Conservation (phyloP, 2,329 filamentous ascomycete genomes). For the Lachnellula arida region DNA sequence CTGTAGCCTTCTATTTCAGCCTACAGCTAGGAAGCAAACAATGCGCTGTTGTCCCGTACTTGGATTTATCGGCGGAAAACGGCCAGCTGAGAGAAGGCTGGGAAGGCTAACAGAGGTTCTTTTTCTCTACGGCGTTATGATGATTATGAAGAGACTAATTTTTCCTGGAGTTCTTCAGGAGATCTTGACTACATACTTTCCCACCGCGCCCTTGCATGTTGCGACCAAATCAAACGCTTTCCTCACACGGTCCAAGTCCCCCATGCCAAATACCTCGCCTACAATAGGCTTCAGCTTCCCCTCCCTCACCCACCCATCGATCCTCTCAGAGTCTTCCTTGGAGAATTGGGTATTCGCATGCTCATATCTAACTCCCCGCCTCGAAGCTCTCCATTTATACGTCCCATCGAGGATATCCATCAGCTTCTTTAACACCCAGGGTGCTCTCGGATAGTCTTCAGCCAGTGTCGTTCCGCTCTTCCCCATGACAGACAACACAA, state of each 20-base stretch:
- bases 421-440: constrained; percentile 25
- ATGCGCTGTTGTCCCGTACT: no score
- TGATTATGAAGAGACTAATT: no score
- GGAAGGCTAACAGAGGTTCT: no score
- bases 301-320: constrained; percentile 25
- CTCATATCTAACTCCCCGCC: constrained; percentile 2
- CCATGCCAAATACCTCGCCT: constrained; percentile 29
- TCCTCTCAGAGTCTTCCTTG: constrained; percentile 28
- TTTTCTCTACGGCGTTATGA: no score
- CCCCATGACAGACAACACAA: constrained; percentile 34
- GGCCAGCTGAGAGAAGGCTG: no score
- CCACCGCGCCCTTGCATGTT: constrained; percentile 29
- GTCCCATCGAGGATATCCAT: constrained; percentile 27
- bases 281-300: constrained; percentile 31
- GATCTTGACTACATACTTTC: neutral
- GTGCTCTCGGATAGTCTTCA: constrained; percentile 23
- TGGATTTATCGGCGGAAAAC: no score
- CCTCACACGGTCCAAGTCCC: constrained; percentile 33
- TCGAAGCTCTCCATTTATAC: constrained; percentile 6
- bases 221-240: constrained; percentile 33
- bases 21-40: no score
- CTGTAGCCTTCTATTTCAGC: no score
- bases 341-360: constrained; percentile 10
- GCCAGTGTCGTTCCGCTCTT: constrained; percentile 34
- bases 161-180: no score